These are phyloP conservation scores for Rhodotorula sp. DNA, from an alignment of 1,284 basidiomycete species.

Conservation along the genomic window DNA sequence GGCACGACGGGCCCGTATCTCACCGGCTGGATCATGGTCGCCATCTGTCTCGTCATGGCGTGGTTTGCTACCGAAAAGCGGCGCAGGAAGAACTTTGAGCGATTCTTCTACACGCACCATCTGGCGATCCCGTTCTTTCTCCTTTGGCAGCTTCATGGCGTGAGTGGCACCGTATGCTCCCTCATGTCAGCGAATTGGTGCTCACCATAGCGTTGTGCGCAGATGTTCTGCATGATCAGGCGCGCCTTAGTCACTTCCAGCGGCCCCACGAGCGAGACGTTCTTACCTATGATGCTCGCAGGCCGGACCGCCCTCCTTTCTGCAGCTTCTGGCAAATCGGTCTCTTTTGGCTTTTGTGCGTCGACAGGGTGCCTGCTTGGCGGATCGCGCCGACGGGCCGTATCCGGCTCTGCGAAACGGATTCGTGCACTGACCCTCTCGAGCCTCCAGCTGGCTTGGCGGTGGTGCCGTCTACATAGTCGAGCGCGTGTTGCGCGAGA, in stretches of 20 bases:
- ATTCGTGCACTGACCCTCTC: conserved; percentile 62
- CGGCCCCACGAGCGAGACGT: too few species aligned
- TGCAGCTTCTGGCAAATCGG: conserved; percentile 81
- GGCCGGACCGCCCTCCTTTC: conserved; percentile 80
- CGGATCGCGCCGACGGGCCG: too few species aligned
- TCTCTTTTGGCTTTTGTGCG: conserved; percentile 78
- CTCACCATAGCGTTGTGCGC: conserved; percentile 5
- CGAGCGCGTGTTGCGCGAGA: conserved; percentile 82
- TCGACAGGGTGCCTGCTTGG: neutral
- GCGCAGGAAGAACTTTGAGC: conserved; percentile 59
- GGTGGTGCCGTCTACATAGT: conserved; percentile 79
- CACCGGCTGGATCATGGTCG: conserved; percentile 91
- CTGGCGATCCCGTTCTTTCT: conserved; percentile 87
- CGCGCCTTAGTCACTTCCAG: neutral
- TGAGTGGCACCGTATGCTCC: conserved; percentile 51
- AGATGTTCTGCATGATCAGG: conserved; percentile 42
- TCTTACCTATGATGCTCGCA: conserved; percentile 13
- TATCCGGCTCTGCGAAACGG: neutral
- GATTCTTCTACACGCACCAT: conserved; percentile 72
- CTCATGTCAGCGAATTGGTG: accelerated
- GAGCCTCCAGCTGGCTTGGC: conserved; percentile 63
- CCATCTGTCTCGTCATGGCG: conserved; percentile 69
- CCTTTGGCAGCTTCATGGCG: conserved; percentile 85
- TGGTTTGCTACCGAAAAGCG: conserved; percentile 78
- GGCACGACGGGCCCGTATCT: conserved; percentile 81